Base-by-base conservation (phyloP, 75 land plant genomes). In the Cryptomeria japonica region DNA sequence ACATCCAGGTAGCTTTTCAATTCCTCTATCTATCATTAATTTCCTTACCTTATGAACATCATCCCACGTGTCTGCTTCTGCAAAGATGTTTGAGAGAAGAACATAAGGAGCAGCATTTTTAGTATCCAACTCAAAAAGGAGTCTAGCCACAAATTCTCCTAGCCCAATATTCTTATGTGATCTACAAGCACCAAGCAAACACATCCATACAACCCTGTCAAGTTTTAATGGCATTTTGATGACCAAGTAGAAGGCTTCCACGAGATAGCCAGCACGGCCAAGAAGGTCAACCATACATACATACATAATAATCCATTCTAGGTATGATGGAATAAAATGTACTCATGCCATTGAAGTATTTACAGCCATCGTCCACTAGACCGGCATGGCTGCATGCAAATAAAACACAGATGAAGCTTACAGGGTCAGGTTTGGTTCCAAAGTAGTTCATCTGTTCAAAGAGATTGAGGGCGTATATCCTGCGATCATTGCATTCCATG, bases 251-350 rank as follows among this genome's bases (percentile, higher is more conserved):
- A 32, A 15, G 34, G 88, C 88, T 55, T 87, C 88, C 34, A 55
- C 61, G 12, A 90, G 76, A 34, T 77, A 68, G 19, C 91, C 91
- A 56, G 51, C 61, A 42, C 89, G 88, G 44, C 58, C 91, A 58
- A 87, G 70, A 46, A 90, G 86, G 82, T 73, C 86, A 25, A 87
- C 88, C 88, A 87, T 87, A 16, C 88, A 75, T 87, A 16, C 88
- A 75, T 10, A 51, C 82, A 78, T 46, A 47, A 36, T 87, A 84
- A 18, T 87, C 85, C 85, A 78, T 34, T 36, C 86, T 14, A 46
- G 88, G 88, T 2, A 42, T 15, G 36, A 87, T 87, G 18, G 34
- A 34, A 87, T 70, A 79, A 32, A 13, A 28, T 5, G 32, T n/a
- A 31, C 58, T 87, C 88, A 87, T 80, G 34, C 15, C 7, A 12